These are phyloP conservation scores for Ophiocordyceps camponoti-leonardi DNA, from an alignment of 2,329 filamentous ascomycete genomes.

Conservation along the genomic window DNA sequence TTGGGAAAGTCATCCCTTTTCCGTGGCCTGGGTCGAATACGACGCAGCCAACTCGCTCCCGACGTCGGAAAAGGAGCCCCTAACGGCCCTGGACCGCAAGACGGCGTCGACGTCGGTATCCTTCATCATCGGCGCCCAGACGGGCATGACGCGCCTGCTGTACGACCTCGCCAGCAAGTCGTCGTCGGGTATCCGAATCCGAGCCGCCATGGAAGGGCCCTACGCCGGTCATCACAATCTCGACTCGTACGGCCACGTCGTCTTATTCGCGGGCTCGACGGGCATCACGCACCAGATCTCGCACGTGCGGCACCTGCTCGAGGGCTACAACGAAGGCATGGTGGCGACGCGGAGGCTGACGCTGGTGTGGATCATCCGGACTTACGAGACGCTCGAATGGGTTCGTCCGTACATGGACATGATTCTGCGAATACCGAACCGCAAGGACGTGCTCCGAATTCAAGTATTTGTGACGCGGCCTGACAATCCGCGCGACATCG, in stretches of 20 bases:
- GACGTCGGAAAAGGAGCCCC: conserved; percentile 22
- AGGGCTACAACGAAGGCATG: conserved; percentile 50
- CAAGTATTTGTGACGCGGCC: conserved; percentile 84
- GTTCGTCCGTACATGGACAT: conserved; percentile 69
- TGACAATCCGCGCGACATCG: conserved; percentile 65
- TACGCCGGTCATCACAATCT: conserved; percentile 74
- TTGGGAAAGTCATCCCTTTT: conserved; percentile 67
- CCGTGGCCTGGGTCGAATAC: conserved; percentile 56
- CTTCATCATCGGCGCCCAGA: conserved; percentile 74
- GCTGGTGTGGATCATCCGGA: conserved; percentile 85
- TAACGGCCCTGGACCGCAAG: conserved; percentile 21
- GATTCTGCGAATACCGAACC: conserved; percentile 60
- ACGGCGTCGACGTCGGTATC: conserved; percentile 43
- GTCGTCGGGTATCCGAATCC: conserved; percentile 39
- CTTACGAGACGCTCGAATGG: conserved; percentile 82
- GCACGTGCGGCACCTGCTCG: conserved; percentile 62
- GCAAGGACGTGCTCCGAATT: conserved; percentile 69
- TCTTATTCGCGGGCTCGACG: conserved; percentile 83
- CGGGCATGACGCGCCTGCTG: conserved; percentile 71
- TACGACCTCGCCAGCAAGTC: conserved; percentile 48
- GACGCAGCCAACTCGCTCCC: conserved; percentile 21
- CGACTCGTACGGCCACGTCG: conserved; percentile 78
- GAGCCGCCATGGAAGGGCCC: conserved; percentile 73
- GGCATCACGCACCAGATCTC: conserved; percentile 93
- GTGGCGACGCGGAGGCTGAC: conserved; percentile 68